Evolutionary conservation across 73 alveolate genomes (phyloP).

Genomic region (Tetrahymena borealis): DNA sequence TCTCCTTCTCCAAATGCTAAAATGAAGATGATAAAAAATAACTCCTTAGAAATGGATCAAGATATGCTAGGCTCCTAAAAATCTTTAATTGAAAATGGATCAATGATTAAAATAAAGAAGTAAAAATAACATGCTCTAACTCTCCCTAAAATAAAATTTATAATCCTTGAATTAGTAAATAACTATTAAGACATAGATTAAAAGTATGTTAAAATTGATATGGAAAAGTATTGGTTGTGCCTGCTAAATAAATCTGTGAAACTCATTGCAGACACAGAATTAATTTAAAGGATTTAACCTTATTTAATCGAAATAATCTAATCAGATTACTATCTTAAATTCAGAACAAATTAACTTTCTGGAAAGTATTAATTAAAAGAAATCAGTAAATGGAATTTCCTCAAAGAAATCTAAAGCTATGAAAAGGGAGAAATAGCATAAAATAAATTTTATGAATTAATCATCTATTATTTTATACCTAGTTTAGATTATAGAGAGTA

Average conservation of each 20-base stretch:
- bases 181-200: not conserved
- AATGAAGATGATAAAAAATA: not conserved
- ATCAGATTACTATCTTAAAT: not conserved
- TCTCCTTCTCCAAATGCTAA: not conserved
- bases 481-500: not conserved
- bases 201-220: not conserved
- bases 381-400: not conserved
- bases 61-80: not conserved
- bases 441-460: not conserved
- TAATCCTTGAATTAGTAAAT: not conserved
- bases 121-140: not conserved
- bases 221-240: not conserved
- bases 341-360: not conserved
- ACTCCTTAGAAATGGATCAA: not conserved
- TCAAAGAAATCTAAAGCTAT: not conserved
- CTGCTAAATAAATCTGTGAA: not conserved
- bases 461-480: not conserved
- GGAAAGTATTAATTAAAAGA: not conserved
- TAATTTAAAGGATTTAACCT: not conserved
- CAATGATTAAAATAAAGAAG: not conserved
- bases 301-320: not conserved
- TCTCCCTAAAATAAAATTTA: not conserved
- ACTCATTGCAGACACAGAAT: not conserved
- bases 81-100: not conserved
- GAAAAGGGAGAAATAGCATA: not conserved